A percentile compares a stretch with the other conserved stretches of the same genome.
Evolutionary conservation across 1,139 yeast genomes (phyloP).

Genomic region (Hyphopichia burtonii): DNA sequence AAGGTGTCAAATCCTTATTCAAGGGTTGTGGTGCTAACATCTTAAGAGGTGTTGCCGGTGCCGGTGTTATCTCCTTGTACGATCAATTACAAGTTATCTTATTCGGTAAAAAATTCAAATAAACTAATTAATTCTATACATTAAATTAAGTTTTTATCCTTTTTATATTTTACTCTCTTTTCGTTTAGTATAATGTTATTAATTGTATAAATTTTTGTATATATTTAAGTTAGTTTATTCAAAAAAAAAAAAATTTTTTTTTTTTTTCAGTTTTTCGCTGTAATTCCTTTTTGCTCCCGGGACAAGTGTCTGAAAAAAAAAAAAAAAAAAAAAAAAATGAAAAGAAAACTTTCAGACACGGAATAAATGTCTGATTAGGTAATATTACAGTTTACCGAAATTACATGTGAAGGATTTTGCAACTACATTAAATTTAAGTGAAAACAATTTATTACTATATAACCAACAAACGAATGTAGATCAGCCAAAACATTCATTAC

Average conservation of each 20-base stretch:
- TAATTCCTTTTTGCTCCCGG: background rate
- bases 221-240: background rate
- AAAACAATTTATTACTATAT: no score
- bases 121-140: conserved; percentile 16
- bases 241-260: background rate
- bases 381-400: no score
- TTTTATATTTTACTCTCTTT: background rate
- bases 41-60: conserved; percentile 60
- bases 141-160: background rate
- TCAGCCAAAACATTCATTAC: background rate
- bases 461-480: conserved; percentile 2
- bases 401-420: no score
- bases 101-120: conserved; percentile 49
- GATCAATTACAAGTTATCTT: conserved; percentile 52
- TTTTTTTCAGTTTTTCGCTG: background rate
- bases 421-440: no score
- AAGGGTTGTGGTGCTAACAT: conserved; percentile 59
- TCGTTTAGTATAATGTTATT: background rate
- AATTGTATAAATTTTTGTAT: conserved; percentile 3
- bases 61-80: conserved; percentile 55
- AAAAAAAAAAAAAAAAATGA: no score
- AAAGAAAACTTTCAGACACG: no score
- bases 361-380: background rate
- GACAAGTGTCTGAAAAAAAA: background rate
- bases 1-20: conserved; percentile 51